These are phyloP conservation scores for Plasmodium billcollinsi DNA, from an alignment of 169 alveolate species.

Conservation along the genomic window DNA sequence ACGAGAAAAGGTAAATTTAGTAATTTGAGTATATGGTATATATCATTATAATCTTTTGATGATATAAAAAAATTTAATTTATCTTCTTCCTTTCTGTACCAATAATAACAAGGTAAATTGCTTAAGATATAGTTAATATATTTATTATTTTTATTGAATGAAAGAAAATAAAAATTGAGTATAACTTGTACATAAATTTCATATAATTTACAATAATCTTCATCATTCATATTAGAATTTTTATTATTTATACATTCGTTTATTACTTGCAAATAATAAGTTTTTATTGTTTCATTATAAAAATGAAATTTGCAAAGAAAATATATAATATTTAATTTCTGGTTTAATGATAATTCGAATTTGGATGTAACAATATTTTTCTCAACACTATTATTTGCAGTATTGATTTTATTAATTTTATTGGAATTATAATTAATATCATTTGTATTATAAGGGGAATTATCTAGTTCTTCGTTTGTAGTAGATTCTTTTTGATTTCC, in stretches of 20 bases:
- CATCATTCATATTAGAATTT: constrained; percentile 20
- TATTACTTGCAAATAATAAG: constrained; percentile 51
- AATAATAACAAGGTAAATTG: constrained; percentile 74
- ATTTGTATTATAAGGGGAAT: neutral
- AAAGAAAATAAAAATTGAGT: constrained; percentile 74
- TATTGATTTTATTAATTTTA: neutral
- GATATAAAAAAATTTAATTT: constrained; percentile 61
- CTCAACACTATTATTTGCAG: constrained; percentile 6
- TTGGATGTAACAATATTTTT: constrained; percentile 12
- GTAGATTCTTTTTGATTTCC: neutral
- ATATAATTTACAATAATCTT: constrained; percentile 72
- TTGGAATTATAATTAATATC: neutral
- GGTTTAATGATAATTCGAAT: constrained; percentile 25
- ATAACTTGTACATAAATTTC: constrained; percentile 74
- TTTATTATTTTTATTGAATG: constrained; percentile 75
- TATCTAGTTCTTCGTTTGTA: neutral
- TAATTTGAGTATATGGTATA: constrained; percentile 37
- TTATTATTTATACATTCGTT: constrained; percentile 32
- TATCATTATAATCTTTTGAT: constrained; percentile 48
- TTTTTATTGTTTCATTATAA: constrained; percentile 51
- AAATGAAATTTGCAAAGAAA: constrained; percentile 67
- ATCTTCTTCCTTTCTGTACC: constrained; percentile 77
- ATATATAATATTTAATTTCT: constrained; percentile 49
- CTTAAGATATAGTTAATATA: constrained; percentile 65
- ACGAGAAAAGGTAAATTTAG: constrained; percentile 63